A percentile compares a stretch with the other conserved stretches of the same genome.
Evolutionary conservation across 345 rosid species (phyloP).

Genomic region (Eucalyptus erythrocorys): DNA sequence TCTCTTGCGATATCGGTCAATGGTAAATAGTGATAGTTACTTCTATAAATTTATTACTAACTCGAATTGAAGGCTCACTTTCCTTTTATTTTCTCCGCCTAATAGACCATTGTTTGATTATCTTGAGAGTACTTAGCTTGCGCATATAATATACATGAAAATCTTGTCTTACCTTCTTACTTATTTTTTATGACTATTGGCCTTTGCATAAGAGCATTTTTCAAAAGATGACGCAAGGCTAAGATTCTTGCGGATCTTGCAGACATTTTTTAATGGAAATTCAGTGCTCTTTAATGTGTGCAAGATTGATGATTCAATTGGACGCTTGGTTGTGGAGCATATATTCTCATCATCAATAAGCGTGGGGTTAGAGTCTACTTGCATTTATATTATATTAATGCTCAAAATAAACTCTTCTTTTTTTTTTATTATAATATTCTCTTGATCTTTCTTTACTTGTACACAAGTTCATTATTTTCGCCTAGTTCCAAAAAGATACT

Average conservation of each 20-base stretch:
- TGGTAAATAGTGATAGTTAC: no score
- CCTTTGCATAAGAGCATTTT: constrained; percentile 46
- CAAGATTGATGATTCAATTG: constrained; percentile 90
- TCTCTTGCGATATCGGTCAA: no score
- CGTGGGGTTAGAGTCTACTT: constrained; percentile 55
- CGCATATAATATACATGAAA: no score
- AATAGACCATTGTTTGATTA: no score
- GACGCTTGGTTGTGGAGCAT: constrained; percentile 63
- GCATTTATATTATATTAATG: neutral
- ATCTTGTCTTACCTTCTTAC: no score
- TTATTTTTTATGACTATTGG: neutral
- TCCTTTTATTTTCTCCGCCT: no score
- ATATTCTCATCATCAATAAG: constrained; percentile 83
- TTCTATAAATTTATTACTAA: no score
- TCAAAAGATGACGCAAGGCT: constrained; percentile 82
- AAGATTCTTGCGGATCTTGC: constrained; percentile 58
- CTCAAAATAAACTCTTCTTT: neutral
- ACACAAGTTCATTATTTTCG: constrained; percentile 74
- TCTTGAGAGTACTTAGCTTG: neutral
- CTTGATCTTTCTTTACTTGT: neutral
- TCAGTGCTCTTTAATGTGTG: constrained; percentile 76
- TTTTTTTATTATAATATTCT: neutral
- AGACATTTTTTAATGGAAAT: constrained; percentile 21
- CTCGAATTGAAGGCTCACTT: no score
- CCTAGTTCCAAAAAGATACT: constrained; percentile 82